Base-by-base conservation (phyloP, 306 rosid species). In the Geum urbanum region DNA sequence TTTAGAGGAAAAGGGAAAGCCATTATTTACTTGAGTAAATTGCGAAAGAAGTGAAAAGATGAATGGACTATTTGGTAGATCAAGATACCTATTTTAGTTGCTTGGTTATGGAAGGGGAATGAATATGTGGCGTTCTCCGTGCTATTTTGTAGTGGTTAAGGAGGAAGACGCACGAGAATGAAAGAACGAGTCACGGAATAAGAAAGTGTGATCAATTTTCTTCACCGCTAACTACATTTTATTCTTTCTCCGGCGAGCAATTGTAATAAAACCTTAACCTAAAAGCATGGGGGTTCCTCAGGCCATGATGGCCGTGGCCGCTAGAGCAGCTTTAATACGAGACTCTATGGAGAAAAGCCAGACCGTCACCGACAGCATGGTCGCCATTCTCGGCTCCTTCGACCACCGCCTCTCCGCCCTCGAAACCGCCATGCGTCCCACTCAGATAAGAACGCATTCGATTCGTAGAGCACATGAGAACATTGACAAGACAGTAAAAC, bases 391-490 rank as follows among this genome's bases (percentile, higher is more conserved):
- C 43, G 95, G 99, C 40, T 94, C 99, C 70, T 94, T 94, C 69
- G 97, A 94, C 66, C 87, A 88, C 80, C 96, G 99, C 45, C 99
- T 91, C 72, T 94, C 99, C 50, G 91, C 97, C 7, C 89, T 94
- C 13, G 97, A 94, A 58, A 88, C 99, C 43, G 96, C 97, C 55
- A 89, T 94, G 96, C 95, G 97, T 56, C 99, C 99, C 22, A 94
- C 97, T 80, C 99, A 91, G 97, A 86, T 88, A 69, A 87, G 88
- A 80, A 94, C 99, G 58, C 96, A 91, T 83, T 86, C 99, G 11
- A 81, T 94, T 79, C 89, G 97, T 57, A 84, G 82, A 69, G 97
- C 99, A 3, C 96, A 88, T 78, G 99, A 91, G 72, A 94, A 94
- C 73, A 94, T 94, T 73, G 96, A 94, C 46, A 91, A 79, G 85